Evolutionary conservation across 1,139 yeast species (phyloP).

Genomic region (Yamadazyma epiphylla): DNA sequence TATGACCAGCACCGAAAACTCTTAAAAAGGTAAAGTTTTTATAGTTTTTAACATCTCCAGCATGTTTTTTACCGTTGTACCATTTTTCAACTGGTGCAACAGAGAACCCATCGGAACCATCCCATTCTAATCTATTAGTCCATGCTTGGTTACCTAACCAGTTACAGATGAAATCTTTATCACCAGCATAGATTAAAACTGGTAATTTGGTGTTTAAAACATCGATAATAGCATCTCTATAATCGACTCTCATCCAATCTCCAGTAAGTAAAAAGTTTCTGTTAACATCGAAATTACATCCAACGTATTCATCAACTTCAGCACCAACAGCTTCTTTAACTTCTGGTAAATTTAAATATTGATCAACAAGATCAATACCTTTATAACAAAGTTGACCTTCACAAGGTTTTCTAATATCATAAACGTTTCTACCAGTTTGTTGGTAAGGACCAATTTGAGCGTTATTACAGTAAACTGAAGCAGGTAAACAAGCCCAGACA

Average conservation of each 20-base stretch:
- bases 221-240: conserved; percentile 55
- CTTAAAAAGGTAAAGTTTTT: conserved; percentile 46
- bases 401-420: conserved; percentile 87
- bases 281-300: conserved; percentile 83
- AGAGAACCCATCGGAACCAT: conserved; percentile 51
- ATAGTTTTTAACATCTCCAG: conserved; percentile 47
- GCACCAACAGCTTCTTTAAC: conserved; percentile 82
- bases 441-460: conserved; percentile 86
- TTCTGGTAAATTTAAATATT: conserved; percentile 33
- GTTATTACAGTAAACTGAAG: conserved; percentile 85
- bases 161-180: conserved; percentile 81
- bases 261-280: conserved; percentile 82
- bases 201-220: conserved; percentile 60
- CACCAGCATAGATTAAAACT: conserved; percentile 78
- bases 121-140: conserved; percentile 69
- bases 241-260: conserved; percentile 89
- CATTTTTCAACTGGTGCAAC: conserved; percentile 36
- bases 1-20: conserved; percentile 47
- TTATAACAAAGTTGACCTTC: conserved; percentile 75
- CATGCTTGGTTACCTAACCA: conserved; percentile 88
- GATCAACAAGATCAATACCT: conserved; percentile 27
- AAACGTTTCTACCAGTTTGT: conserved; percentile 87
- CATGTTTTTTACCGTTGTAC: conserved; percentile 34
- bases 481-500: conserved; percentile 91
- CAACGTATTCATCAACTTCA: conserved; percentile 77